These are phyloP conservation scores for Asterionellopsis glacialis DNA, from an alignment of 108 stramenopile species.

Conservation along the genomic window DNA sequence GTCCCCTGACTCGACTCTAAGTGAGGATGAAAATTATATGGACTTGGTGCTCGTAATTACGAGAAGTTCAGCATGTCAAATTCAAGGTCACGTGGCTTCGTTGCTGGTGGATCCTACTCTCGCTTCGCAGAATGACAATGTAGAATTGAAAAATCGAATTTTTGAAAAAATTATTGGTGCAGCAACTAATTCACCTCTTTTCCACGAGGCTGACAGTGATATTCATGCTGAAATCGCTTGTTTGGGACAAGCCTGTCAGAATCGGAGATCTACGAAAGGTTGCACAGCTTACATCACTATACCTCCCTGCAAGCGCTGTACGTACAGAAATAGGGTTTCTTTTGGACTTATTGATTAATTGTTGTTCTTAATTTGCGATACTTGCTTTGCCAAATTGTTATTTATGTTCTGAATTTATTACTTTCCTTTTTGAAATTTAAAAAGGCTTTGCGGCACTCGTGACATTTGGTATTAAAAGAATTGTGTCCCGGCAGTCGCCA, in stretches of 20 bases:
- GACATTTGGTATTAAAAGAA: too few relatives aligned
- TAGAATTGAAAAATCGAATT: background rate
- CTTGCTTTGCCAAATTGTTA: too few relatives aligned
- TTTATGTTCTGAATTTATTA: too few relatives aligned
- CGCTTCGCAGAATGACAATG: background rate
- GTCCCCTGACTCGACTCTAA: conserved; percentile 28
- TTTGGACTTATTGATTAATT: too few relatives aligned
- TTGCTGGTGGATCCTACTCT: conserved; percentile 29
- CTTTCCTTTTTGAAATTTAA: too few relatives aligned
- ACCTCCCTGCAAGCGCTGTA: conserved; percentile 60
- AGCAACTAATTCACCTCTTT: conserved; percentile 48
- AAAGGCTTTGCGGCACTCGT: too few relatives aligned
- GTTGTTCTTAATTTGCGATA: too few relatives aligned
- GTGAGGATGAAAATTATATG: conserved; percentile 61
- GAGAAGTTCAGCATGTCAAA: conserved; percentile 29
- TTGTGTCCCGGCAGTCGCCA: too few relatives aligned
- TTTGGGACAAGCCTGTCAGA: conserved; percentile 36
- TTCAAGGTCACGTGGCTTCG: conserved; percentile 72
- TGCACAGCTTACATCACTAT: conserved; percentile 69
- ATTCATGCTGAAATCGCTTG: conserved; percentile 71
- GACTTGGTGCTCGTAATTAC: conserved; percentile 61
- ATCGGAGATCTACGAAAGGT: conserved; percentile 17
- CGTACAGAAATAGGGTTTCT: too few relatives aligned
- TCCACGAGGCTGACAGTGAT: conserved; percentile 36
- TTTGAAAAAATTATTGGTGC: conserved; percentile 34